Percentiles rank a stretch among this genome's conserved stretches.
Conservation (phyloP, 192 early-diverging fungal species). For the Cetraspora pellucida region DNA sequence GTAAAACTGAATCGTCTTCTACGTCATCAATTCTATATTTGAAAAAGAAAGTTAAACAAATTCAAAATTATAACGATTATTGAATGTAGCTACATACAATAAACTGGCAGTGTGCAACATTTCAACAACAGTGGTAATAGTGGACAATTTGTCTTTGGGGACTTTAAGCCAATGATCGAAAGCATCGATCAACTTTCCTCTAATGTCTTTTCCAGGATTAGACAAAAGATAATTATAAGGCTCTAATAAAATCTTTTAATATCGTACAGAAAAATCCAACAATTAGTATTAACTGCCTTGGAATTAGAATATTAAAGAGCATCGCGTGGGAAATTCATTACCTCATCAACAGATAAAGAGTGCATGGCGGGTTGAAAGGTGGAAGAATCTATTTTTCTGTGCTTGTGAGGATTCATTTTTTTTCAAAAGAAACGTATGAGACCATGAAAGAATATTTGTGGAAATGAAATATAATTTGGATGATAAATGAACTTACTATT, state of each 20-base stretch:
- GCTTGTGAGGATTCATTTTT: too few relatives aligned
- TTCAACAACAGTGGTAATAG: slow-evolving; percentile 82
- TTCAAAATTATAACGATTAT: background rate
- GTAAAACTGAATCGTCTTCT: slow-evolving; percentile 87
- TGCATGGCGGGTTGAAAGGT: too few relatives aligned
- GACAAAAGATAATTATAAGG: slow-evolving; percentile 87
- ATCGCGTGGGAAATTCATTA: too few relatives aligned
- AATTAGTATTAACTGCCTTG: too few relatives aligned
- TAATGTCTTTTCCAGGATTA: slow-evolving; percentile 92
- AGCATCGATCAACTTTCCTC: slow-evolving; percentile 87
- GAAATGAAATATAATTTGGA: too few relatives aligned
- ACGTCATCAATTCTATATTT: slow-evolving; percentile 88
- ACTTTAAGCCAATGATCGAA: slow-evolving; percentile 90
- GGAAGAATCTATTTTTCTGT: too few relatives aligned
- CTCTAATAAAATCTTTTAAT: slow-evolving; percentile 79
- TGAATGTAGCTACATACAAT: slow-evolving; percentile 58
- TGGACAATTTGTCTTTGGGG: slow-evolving; percentile 60
- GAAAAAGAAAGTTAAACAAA: background rate
- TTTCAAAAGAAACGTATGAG: too few relatives aligned
- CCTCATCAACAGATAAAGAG: too few relatives aligned
- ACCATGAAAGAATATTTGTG: too few relatives aligned
- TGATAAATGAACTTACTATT: too few relatives aligned
- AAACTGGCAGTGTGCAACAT: slow-evolving; percentile 96
- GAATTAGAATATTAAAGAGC: too few relatives aligned
- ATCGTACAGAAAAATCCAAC: too few relatives aligned